These are phyloP conservation scores for Stropharia rugosoannulata DNA, from an alignment of 768 basidiomycete genomes.

Conservation along the genomic window DNA sequence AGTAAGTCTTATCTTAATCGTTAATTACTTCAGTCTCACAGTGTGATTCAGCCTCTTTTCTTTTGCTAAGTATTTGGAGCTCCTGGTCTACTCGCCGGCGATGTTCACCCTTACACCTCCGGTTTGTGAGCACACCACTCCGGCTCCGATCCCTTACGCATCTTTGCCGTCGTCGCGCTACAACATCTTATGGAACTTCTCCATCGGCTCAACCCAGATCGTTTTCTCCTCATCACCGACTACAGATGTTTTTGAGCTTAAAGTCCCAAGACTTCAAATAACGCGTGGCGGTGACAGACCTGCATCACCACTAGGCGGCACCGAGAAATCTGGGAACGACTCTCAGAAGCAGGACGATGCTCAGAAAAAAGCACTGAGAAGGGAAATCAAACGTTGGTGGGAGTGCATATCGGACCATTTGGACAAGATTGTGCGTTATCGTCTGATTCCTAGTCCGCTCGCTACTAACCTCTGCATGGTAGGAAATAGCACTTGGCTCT, in stretches of 20 bases:
- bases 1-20: conserved; percentile 36
- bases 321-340: conserved; percentile 10
- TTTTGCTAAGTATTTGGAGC: conserved; percentile 57
- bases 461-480: neutral
- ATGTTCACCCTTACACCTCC: conserved; percentile 32
- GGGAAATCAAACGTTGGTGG: conserved; percentile 70
- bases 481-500: conserved; percentile 44
- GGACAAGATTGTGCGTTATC: conserved; percentile 51
- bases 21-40: neutral
- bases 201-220: conserved; percentile 27
- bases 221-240: conserved; percentile 45
- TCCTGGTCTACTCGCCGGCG: conserved; percentile 45
- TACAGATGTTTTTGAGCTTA: conserved; percentile 61
- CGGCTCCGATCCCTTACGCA: conserved; percentile 22
- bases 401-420: conserved; percentile 59
- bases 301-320: conserved; percentile 7
- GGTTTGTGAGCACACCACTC: conserved; percentile 48
- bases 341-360: conserved; percentile 25
- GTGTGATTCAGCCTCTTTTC: conserved; percentile 42
- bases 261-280: conserved; percentile 61
- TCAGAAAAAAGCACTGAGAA: conserved; percentile 49
- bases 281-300: conserved; percentile 25
- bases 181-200: conserved; percentile 44
- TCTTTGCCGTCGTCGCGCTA: conserved; percentile 29
- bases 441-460: neutral